A percentile compares a stretch with the other conserved stretches of the same genome.
Evolutionary conservation across 257 asterid genomes (phyloP).

Genomic region (Solanum raphanifolium): DNA sequence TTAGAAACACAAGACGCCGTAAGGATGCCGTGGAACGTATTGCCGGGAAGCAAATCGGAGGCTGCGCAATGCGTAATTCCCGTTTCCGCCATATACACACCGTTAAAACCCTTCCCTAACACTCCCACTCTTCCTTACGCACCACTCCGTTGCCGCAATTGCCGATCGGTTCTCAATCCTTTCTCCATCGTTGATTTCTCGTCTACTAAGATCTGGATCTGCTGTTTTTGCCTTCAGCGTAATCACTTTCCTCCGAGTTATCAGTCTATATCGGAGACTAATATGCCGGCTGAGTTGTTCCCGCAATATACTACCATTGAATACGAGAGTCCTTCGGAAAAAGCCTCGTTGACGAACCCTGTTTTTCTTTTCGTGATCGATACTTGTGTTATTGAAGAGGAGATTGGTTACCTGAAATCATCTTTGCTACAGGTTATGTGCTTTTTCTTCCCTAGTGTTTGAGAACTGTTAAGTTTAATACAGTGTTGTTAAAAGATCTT

Average conservation of each 20-base stretch:
- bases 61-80: constrained; percentile 85
- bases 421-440: constrained; percentile 62
- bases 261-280: constrained; percentile 77
- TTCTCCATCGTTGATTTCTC: constrained; percentile 88
- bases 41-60: constrained; percentile 89
- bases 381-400: constrained; percentile 92
- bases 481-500: neutral
- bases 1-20: constrained; percentile 73
- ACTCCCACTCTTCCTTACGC: constrained; percentile 68
- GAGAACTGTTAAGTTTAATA: neutral
- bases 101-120: constrained; percentile 64
- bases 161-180: constrained; percentile 93
- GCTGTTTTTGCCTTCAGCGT: constrained; percentile 81
- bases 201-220: constrained; percentile 86
- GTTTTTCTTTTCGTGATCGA: constrained; percentile 81
- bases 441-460: neutral
- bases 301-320: constrained; percentile 88
- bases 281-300: constrained; percentile 87
- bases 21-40: constrained; percentile 98
- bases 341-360: constrained; percentile 19
- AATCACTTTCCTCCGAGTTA: constrained; percentile 82
- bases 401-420: constrained; percentile 69
- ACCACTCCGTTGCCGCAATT: constrained; percentile 87
- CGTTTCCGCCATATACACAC: constrained; percentile 90
- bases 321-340: constrained; percentile 44